Conservation (phyloP, 768 basidiomycete genomes). For the Calocera cornea region DNA sequence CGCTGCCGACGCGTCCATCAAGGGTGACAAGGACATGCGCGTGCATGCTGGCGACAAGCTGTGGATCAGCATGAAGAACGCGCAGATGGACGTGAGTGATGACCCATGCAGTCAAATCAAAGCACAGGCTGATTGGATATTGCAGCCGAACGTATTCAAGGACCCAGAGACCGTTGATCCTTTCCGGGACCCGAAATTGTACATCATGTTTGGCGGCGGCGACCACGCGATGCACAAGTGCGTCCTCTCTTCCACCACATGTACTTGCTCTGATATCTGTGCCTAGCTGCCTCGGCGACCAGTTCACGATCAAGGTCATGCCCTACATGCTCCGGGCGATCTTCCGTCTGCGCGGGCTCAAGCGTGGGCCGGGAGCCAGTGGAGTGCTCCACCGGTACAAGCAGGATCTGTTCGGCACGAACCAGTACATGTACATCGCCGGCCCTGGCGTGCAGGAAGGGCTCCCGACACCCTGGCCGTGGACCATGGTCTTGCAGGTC, state of each 20-base stretch:
- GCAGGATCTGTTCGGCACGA: background rate
- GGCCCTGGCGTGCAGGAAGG: conserved; percentile 20
- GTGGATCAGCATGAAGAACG: conserved; percentile 28
- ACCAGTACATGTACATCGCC: background rate
- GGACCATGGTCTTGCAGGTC: conserved; percentile 43
- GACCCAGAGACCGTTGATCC: conserved; percentile 1
- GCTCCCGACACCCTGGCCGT: conserved; percentile 51
- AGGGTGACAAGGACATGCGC: background rate
- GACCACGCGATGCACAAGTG: conserved; percentile 3
- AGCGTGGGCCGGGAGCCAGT: background rate
- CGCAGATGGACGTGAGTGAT: conserved; percentile 31
- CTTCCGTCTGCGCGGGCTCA: background rate
- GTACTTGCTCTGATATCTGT: background rate
- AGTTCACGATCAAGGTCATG: conserved; percentile 3
- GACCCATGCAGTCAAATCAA: background rate
- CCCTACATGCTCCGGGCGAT: background rate
- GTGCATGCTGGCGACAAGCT: background rate
- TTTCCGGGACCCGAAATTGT: background rate
- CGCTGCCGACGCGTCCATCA: background rate
- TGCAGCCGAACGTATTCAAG: background rate
- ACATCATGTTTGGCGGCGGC: background rate
- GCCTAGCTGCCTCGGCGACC: background rate
- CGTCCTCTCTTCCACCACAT: background rate
- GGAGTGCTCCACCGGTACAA: background rate
- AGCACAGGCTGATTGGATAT: background rate